Conservation (phyloP, 768 basidiomycete genomes). For the Clavaria fumosa region DNA sequence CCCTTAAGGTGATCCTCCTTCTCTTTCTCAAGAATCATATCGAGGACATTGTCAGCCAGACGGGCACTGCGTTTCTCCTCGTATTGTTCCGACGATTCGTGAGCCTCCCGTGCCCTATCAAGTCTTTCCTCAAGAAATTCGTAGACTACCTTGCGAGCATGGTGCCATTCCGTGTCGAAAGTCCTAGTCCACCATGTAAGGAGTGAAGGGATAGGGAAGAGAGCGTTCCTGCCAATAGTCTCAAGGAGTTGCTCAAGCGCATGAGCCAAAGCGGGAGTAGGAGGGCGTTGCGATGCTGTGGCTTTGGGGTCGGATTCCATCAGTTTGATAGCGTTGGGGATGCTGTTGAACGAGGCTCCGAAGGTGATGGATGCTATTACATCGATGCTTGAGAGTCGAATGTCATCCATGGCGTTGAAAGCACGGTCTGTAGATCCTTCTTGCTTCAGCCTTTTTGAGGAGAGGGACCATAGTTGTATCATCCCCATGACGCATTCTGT, state of each 20-base stretch:
- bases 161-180: background rate
- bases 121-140: background rate
- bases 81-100: background rate
- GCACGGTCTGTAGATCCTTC: background rate
- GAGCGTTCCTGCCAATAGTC: background rate
- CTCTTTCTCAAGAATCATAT: too few relatives aligned
- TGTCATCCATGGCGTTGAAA: constrained; percentile 1
- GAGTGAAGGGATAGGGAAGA: background rate
- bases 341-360: constrained; percentile 1
- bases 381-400: too few relatives aligned
- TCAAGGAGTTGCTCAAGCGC: background rate
- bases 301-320: background rate
- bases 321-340: background rate
- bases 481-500: background rate
- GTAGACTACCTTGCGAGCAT: background rate
- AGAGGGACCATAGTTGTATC: constrained; percentile 1
- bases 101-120: too few relatives aligned
- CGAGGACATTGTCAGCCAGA: too few relatives aligned
- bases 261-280: background rate
- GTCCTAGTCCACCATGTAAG: constrained; percentile 1
- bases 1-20: constrained; percentile 1
- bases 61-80: background rate
- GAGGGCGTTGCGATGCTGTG: background rate
- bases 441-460: background rate
- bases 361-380: constrained; percentile 1